phyloP scores from a whole-genome alignment of 805 yeast species.

The Ogataea haglerorum region DNA sequence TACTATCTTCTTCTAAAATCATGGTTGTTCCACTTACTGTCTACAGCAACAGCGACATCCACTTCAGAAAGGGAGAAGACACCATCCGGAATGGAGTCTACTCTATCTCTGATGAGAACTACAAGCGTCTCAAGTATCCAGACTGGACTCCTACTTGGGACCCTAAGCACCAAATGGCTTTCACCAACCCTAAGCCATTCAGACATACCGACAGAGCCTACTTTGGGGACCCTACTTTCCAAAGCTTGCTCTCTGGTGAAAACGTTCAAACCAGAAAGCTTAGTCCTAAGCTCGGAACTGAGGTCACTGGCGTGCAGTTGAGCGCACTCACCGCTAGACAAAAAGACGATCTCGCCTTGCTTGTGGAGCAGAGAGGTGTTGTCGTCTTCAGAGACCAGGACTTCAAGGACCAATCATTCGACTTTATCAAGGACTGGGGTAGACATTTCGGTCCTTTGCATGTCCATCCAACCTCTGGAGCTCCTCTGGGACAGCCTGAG shows the following conservation, averaged over 20 bases:
- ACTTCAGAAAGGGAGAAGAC: conserved; percentile 51
- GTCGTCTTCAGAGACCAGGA: conserved; percentile 66
- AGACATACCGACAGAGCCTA: conserved; percentile 62
- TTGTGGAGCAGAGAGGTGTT: conserved; percentile 68
- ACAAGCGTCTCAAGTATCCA: conserved; percentile 40
- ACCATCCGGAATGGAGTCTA: conserved; percentile 48
- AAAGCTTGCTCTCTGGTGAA: conserved; percentile 40
- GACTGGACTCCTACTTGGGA: conserved; percentile 70
- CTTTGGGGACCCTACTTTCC: conserved; percentile 57
- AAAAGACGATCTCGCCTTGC: conserved; percentile 66
- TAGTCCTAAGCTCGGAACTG: conserved; percentile 71
- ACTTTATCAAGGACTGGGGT: conserved; percentile 49
- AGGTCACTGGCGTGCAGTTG: conserved; percentile 57
- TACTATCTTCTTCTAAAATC: neutral
- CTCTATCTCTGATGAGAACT: conserved; percentile 40
- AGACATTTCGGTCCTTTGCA: conserved; percentile 67
- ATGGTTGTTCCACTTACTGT: conserved; percentile 12
- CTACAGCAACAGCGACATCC: conserved; percentile 34
- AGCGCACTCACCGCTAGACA: conserved; percentile 49
- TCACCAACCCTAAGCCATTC: conserved; percentile 40
- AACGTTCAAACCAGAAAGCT: conserved; percentile 37
- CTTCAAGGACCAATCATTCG: conserved; percentile 52
- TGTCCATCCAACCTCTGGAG: conserved; percentile 72
- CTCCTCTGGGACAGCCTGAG: conserved; percentile 56
- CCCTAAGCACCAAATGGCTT: conserved; percentile 47